A percentile compares a stretch with the other conserved stretches of the same genome.
These are phyloP conservation scores for Przewalskia tangutica DNA, from an alignment of 257 asterid genomes.

Conservation along the genomic window DNA sequence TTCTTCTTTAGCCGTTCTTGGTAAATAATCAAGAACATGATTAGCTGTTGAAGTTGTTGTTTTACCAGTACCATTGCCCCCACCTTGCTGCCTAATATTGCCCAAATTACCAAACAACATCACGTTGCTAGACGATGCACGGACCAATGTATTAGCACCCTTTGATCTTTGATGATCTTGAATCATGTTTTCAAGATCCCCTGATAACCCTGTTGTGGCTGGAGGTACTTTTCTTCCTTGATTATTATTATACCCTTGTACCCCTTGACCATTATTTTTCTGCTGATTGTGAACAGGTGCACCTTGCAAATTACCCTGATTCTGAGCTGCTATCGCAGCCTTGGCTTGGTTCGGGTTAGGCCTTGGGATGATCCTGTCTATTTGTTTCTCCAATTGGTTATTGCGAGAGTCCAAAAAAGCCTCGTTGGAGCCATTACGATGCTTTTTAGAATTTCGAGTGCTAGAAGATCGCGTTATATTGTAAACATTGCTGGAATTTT, in stretches of 20 bases:
- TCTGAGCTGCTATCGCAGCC: constrained; percentile 19
- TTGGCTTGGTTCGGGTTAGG: constrained; percentile 47
- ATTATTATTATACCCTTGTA: constrained; percentile 20
- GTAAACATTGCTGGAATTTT: neutral
- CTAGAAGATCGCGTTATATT: constrained; percentile 14
- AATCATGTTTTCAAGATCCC: constrained; percentile 73
- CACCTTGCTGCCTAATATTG: constrained; percentile 47
- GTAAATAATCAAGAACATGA: constrained; percentile 23
- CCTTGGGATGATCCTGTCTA: constrained; percentile 50
- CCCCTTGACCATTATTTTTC: constrained; percentile 4
- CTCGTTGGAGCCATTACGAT: constrained; percentile 14
- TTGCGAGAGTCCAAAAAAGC: constrained; percentile 6
- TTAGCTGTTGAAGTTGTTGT: constrained; percentile 4
- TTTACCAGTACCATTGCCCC: neutral
- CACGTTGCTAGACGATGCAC: constrained; percentile 72
- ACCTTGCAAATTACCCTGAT: constrained; percentile 5
- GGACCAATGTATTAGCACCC: constrained; percentile 36
- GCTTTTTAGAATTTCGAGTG: constrained; percentile 25
- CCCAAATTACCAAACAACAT: constrained; percentile 58
- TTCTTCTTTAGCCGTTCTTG: constrained; percentile 29
- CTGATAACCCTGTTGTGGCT: constrained; percentile 40
- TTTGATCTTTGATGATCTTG: constrained; percentile 51
- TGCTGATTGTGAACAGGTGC: neutral
- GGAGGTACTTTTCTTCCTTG: constrained; percentile 29
- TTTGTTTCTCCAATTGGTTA: constrained; percentile 1